Evolutionary conservation across 176 grass and related monocot species (phyloP).

Genomic region (Aegilops bicornis): DNA sequence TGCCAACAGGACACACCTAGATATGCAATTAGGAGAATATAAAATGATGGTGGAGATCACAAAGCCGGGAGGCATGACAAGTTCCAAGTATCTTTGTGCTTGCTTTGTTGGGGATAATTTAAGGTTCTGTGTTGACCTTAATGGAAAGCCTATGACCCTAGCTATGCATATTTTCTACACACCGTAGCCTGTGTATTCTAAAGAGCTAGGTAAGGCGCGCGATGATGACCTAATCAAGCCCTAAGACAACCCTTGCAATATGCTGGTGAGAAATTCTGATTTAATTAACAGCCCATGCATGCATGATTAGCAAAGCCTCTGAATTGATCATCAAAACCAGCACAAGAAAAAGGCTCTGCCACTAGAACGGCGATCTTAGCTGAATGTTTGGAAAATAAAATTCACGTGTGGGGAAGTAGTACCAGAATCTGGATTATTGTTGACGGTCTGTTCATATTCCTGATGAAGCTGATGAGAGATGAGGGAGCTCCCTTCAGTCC

Average conservation of each 20-base stretch:
- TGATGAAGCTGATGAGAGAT: conserved; percentile 12
- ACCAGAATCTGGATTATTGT: conserved; percentile 3
- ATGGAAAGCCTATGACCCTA: conserved; percentile 29
- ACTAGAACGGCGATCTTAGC: neutral
- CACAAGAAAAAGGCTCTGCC: conserved; percentile 8
- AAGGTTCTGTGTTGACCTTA: conserved; percentile 22
- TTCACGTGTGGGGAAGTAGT: neutral
- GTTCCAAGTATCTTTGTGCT: conserved; percentile 26
- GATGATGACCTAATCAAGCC: neutral
- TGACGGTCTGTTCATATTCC: neutral
- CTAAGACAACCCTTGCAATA: neutral
- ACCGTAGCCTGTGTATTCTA: neutral
- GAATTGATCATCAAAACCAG: neutral
- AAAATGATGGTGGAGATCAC: conserved; percentile 21
- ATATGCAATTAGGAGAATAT: neutral
- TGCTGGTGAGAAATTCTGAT: neutral
- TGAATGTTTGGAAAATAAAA: neutral
- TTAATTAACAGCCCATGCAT: neutral
- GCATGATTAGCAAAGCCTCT: neutral
- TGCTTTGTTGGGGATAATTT: conserved; percentile 8
- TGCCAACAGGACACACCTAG: neutral
- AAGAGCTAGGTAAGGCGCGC: neutral
- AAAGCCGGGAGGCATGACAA: conserved; percentile 20
- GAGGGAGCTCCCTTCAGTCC: conserved; percentile 39
- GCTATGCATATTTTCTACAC: neutral